These are phyloP conservation scores for Verticillium albo-atrum DNA, from an alignment of 2,329 filamentous ascomycete genomes.

Conservation along the genomic window DNA sequence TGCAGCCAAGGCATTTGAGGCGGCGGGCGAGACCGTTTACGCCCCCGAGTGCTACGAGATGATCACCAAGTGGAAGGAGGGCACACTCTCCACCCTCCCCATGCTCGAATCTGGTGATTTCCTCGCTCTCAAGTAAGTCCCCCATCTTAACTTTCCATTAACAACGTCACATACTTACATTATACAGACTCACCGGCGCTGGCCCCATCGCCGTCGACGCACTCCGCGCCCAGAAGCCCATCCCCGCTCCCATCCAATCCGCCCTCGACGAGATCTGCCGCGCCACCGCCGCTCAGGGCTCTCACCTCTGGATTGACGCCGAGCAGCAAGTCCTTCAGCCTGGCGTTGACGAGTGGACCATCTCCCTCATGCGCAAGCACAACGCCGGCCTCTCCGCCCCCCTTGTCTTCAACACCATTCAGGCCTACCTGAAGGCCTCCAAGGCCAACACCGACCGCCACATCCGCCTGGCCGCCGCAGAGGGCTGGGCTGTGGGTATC, in stretches of 20 bases:
- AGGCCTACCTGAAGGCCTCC: constrained; percentile 49
- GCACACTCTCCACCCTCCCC: constrained; percentile 23
- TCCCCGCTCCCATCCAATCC: constrained; percentile 35
- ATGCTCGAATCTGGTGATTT: constrained; percentile 28
- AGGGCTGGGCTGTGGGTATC: constrained; percentile 47
- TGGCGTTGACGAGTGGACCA: constrained; percentile 26
- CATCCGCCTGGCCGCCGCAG: constrained; percentile 36
- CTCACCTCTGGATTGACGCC: constrained; percentile 40
- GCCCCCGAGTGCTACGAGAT: constrained; percentile 17
- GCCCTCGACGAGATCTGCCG: constrained; percentile 34
- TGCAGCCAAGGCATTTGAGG: constrained; percentile 14
- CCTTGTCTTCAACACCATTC: constrained; percentile 49
- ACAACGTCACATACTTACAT: not conserved
- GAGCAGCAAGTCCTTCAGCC: constrained; percentile 40
- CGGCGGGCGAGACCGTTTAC: not conserved
- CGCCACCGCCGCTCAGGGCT: constrained; percentile 29
- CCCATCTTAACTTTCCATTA: not conserved
- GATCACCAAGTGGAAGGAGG: constrained; percentile 31
- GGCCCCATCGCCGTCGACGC: constrained; percentile 32
- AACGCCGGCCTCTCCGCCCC: constrained; percentile 29
- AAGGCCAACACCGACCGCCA: constrained; percentile 36
- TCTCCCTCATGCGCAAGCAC: constrained; percentile 31
- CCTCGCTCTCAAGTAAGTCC: constrained; percentile 32
- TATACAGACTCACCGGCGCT: constrained; percentile 34
- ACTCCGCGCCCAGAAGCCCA: constrained; percentile 25